Conservation (phyloP, 257 asterid genomes). For the Scutellaria minor region DNA sequence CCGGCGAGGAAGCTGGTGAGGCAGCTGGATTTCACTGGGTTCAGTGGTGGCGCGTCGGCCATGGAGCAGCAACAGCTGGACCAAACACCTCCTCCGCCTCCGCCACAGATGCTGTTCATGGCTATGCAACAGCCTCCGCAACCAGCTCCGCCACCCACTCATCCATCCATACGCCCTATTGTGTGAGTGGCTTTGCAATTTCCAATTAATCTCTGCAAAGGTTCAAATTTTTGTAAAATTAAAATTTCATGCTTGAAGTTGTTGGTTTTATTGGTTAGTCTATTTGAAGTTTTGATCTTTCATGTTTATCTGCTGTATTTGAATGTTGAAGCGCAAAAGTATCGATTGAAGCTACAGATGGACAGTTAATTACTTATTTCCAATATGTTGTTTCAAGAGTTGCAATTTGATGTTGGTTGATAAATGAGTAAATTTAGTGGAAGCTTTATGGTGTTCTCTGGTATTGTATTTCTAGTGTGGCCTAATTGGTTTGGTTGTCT, state of each 20-base stretch:
- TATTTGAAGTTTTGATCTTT: slow-evolving; percentile 22
- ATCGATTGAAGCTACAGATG: too few species aligned
- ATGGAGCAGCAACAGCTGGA: too few species aligned
- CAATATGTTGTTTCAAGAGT: too few species aligned
- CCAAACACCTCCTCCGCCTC: too few species aligned
- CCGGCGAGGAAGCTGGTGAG: slow-evolving; percentile 76
- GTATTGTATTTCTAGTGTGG: neutral
- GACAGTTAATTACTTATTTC: too few species aligned
- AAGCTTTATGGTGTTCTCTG: neutral
- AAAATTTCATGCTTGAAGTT: slow-evolving; percentile 3
- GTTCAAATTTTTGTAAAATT: neutral
- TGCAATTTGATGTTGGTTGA: too few species aligned
- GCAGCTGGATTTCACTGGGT: slow-evolving; percentile 84
- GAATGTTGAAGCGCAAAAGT: neutral
- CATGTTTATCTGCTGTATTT: slow-evolving; percentile 20
- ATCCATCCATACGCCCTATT: slow-evolving; percentile 43
- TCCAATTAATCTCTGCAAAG: neutral
- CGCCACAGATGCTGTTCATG: slow-evolving; percentile 46
- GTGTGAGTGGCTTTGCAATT: slow-evolving; percentile 49
- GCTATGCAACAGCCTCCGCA: slow-evolving; percentile 54
- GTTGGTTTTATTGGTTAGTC: slow-evolving; percentile 17
- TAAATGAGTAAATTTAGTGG: neutral
- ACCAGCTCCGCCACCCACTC: slow-evolving; percentile 49
- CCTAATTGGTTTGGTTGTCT: slow-evolving; percentile 20
- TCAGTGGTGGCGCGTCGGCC: slow-evolving; percentile 41